These are phyloP conservation scores for Alternaria gansuensis DNA, from an alignment of 2,329 filamentous ascomycete genomes.

Conservation along the genomic window DNA sequence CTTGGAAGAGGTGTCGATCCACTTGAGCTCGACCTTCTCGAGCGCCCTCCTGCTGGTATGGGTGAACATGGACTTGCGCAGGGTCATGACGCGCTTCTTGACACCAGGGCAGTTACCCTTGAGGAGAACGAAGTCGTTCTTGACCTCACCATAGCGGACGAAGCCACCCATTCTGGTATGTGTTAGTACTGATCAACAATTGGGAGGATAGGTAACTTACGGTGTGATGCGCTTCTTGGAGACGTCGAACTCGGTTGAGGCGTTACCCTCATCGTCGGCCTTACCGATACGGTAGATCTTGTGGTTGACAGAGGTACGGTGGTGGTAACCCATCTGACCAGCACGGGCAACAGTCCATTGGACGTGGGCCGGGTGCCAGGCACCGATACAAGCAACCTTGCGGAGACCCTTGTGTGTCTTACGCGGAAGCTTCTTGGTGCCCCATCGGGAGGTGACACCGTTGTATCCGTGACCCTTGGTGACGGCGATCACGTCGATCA, in stretches of 20 bases:
- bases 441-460: slow-evolving; percentile 98
- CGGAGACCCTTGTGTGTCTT: slow-evolving; percentile 99
- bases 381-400: slow-evolving; percentile 99
- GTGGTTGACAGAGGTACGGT: slow-evolving; percentile 99
- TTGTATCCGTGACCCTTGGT: slow-evolving; percentile 99
- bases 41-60: slow-evolving; percentile 95
- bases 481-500: slow-evolving; percentile 98
- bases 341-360: slow-evolving; percentile 99
- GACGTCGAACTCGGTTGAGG: slow-evolving; percentile 92
- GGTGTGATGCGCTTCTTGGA: slow-evolving; percentile 99
- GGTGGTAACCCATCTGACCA: slow-evolving; percentile 99
- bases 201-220: slow-evolving; percentile 68
- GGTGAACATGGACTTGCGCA: slow-evolving; percentile 97
- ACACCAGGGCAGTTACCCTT: slow-evolving; percentile 98
- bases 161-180: slow-evolving; percentile 89
- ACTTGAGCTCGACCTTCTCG: slow-evolving; percentile 99
- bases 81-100: slow-evolving; percentile 99
- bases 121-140: slow-evolving; percentile 98
- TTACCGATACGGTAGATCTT: slow-evolving; percentile 99
- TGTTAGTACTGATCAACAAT: slow-evolving; percentile 47
- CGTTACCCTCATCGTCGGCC: slow-evolving; percentile 88
- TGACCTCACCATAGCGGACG: slow-evolving; percentile 98
- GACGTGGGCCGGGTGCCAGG: slow-evolving; percentile 99
- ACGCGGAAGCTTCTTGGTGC: slow-evolving; percentile 99
- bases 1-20: slow-evolving; percentile 99